A percentile compares a stretch with the other conserved stretches of the same genome.
Evolutionary conservation across 441 rosid genomes (phyloP).

Genomic region (Gossypium gossypioides): DNA sequence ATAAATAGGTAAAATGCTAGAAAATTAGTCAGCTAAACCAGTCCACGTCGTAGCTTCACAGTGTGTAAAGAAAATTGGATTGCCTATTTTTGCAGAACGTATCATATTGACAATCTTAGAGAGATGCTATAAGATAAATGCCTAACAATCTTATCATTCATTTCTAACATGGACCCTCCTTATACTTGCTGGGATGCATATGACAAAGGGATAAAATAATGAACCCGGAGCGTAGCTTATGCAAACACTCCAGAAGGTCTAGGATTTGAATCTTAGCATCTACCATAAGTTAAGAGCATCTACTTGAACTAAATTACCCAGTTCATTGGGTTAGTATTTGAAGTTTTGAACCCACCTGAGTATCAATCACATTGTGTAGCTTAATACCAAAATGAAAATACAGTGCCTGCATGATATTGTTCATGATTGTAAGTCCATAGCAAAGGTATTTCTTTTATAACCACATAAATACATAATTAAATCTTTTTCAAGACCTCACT

Average conservation of each 20-base stretch:
- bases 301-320: background rate
- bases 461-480: background rate
- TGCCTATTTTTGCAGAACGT: background rate
- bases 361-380: constrained; percentile 67
- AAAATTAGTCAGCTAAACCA: background rate
- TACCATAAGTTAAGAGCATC: background rate
- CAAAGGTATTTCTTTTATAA: constrained; percentile 4
- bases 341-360: constrained; percentile 6
- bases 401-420: constrained; percentile 45
- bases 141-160: background rate
- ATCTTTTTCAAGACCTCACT: constrained; percentile 58
- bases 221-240: background rate
- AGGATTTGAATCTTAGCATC: background rate
- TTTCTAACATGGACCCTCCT: background rate
- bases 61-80: background rate
- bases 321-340: background rate
- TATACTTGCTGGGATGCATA: background rate
- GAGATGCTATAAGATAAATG: background rate
- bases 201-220: background rate
- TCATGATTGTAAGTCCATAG: background rate
- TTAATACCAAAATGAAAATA: constrained; percentile 82
- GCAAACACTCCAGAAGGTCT: background rate
- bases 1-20: background rate
- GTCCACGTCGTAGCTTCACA: background rate
- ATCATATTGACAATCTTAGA: background rate